These are phyloP conservation scores for Rhizophagus sp. DNA, from an alignment of 192 early-diverging fungal species.

Conservation along the genomic window DNA sequence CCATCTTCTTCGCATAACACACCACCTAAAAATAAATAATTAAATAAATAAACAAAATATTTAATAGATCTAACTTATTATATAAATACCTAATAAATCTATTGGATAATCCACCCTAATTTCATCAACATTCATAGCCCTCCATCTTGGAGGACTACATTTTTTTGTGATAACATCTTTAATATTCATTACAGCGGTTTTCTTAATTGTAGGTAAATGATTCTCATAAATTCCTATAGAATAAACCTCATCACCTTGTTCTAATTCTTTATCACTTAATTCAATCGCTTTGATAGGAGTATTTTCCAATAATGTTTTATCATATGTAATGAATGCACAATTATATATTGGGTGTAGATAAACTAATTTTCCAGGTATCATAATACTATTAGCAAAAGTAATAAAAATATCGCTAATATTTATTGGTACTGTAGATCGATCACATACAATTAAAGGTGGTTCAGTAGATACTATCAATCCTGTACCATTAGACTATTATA, in stretches of 20 bases:
- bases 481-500: constrained; percentile 55
- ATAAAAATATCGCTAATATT: constrained; percentile 77
- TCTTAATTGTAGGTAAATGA: constrained; percentile 56
- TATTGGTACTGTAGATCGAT: constrained; percentile 79
- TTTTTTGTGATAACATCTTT: constrained; percentile 66
- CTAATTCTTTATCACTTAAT: constrained; percentile 58
- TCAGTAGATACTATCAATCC: constrained; percentile 78
- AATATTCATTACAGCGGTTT: constrained; percentile 59
- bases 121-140: constrained; percentile 57
- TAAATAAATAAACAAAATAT: no score
- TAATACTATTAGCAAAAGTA: constrained; percentile 85
- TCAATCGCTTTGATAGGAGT: constrained; percentile 69
- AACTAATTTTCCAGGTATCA: constrained; percentile 79
- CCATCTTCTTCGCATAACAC: constrained; percentile 62
- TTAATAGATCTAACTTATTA: not conserved
- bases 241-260: constrained; percentile 62
- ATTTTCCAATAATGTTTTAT: constrained; percentile 68
- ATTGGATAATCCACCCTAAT: constrained; percentile 70
- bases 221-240: constrained; percentile 58
- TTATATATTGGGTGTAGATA: constrained; percentile 90
- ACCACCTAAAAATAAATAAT: constrained; percentile 40
- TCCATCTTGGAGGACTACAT: constrained; percentile 66
- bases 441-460: constrained; percentile 79
- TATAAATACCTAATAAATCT: constrained; percentile 47
- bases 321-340: constrained; percentile 82